Percentiles rank a stretch among this genome's conserved stretches.
These are phyloP conservation scores for Talaromyces trachyspermus DNA, from an alignment of 495 filamentous ascomycete species.

Conservation along the genomic window DNA sequence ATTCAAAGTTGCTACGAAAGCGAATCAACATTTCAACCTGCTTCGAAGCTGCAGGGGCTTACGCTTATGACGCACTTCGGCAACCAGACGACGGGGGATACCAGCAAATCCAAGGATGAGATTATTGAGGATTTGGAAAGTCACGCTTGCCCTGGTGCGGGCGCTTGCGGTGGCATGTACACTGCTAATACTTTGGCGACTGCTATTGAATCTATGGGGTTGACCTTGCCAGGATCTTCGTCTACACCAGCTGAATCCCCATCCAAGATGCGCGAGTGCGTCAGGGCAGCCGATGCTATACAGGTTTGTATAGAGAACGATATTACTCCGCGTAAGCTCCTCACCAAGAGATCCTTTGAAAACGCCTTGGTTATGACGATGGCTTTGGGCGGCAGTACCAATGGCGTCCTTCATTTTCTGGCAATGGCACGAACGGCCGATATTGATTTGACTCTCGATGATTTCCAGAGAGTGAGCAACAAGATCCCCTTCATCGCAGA, in stretches of 20 bases:
- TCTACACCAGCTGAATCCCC: slow-evolving; percentile 83
- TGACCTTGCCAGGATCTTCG: slow-evolving; percentile 82
- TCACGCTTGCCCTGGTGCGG: slow-evolving; percentile 81
- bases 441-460: slow-evolving; percentile 75
- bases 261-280: slow-evolving; percentile 86
- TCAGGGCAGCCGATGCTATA: slow-evolving; percentile 80
- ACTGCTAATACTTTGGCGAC: slow-evolving; percentile 98
- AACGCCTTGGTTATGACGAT: slow-evolving; percentile 92
- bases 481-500: slow-evolving; percentile 93
- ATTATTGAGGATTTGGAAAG: slow-evolving; percentile 81
- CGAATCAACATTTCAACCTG: slow-evolving; percentile 85
- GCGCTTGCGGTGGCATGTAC: slow-evolving; percentile 96
- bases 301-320: slow-evolving; percentile 78
- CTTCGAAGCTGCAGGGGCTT: slow-evolving; percentile 88
- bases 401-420: slow-evolving; percentile 88
- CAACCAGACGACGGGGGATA: slow-evolving; percentile 52
- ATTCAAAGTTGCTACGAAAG: slow-evolving; percentile 67
- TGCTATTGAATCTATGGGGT: slow-evolving; percentile 91
- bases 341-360: slow-evolving; percentile 82
- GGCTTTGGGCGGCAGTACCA: slow-evolving; percentile 85
- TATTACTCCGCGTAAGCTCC: slow-evolving; percentile 74
- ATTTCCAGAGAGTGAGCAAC: slow-evolving; percentile 79
- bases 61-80: slow-evolving; percentile 60
- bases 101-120: slow-evolving; percentile 59
- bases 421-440: slow-evolving; percentile 91